Evolutionary conservation across 2,329 filamentous ascomycete genomes (phyloP).

Genomic region (Diaporthe australafricana): DNA sequence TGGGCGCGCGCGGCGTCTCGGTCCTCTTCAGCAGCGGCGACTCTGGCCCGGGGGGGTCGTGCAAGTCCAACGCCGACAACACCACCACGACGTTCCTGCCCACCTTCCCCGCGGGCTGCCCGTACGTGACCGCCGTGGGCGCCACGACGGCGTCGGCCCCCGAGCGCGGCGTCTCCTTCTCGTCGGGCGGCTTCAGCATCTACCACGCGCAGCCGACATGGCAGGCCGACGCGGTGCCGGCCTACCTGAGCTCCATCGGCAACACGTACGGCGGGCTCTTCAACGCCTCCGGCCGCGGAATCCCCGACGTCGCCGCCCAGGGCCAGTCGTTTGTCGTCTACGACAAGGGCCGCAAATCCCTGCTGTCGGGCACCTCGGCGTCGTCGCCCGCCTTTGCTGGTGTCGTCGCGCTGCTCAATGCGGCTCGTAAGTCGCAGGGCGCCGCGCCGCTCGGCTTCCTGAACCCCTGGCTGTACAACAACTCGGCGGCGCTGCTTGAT

Average conservation of each 20-base stretch:
- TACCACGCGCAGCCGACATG: constrained; percentile 50
- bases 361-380: constrained; percentile 48
- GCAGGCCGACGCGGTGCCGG: constrained; percentile 47
- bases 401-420: constrained; percentile 55
- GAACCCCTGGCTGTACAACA: constrained; percentile 50
- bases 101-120: constrained; percentile 51
- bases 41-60: constrained; percentile 20
- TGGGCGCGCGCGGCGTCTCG: constrained; percentile 72
- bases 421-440: constrained; percentile 50
- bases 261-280: constrained; percentile 51
- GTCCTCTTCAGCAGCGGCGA: constrained; percentile 62
- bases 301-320: constrained; percentile 56
- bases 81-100: constrained; percentile 33
- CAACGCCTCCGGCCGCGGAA: constrained; percentile 51
- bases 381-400: constrained; percentile 53
- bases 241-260: constrained; percentile 50
- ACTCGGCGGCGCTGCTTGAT: constrained; percentile 46
- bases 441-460: constrained; percentile 51
- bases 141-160: constrained; percentile 57
- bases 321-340: constrained; percentile 61
- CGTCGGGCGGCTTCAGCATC: constrained; percentile 53
- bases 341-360: constrained; percentile 44
- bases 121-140: constrained; percentile 68
- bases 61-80: constrained; percentile 36
- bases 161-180: constrained; percentile 51